Conservation (phyloP, 441 rosid species). For the Corymbia citriodora region DNA sequence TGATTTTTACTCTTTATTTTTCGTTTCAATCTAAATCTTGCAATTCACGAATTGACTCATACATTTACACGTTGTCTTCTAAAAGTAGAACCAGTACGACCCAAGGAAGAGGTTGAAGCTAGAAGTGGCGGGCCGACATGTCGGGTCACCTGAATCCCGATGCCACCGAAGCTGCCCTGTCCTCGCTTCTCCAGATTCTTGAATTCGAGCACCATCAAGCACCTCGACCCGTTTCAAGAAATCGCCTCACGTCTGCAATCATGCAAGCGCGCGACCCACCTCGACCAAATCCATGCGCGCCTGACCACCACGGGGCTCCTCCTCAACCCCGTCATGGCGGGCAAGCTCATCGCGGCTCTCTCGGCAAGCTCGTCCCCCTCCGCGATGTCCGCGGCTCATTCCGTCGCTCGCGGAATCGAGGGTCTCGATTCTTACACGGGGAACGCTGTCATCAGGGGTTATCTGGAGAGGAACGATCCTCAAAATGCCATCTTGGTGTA, state of each 20-base stretch:
- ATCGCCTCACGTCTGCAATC: constrained; percentile 2
- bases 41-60: background rate
- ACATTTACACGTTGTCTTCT: background rate
- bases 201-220: background rate
- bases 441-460: constrained; percentile 18
- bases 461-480: constrained; percentile 11
- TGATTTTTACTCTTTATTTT: background rate
- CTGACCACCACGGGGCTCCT: constrained; percentile 14
- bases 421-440: constrained; percentile 21
- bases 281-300: constrained; percentile 8
- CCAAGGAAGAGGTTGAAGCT: background rate
- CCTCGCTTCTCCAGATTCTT: background rate
- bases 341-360: constrained; percentile 18
- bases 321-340: background rate
- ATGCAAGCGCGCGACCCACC: constrained; percentile 7
- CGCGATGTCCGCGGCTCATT: constrained; percentile 5
- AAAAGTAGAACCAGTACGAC: background rate
- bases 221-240: background rate
- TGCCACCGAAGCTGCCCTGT: background rate
- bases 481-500: constrained; percentile 10
- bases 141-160: background rate
- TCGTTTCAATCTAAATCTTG: accelerated
- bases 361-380: background rate
- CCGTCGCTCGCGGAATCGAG: constrained; percentile 1
- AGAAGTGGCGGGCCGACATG: background rate